Evolutionary conservation across 805 yeast genomes (phyloP), one percentile per base, ranked within the genome.

Genomic region (Candida silvicultrix): DNA sequence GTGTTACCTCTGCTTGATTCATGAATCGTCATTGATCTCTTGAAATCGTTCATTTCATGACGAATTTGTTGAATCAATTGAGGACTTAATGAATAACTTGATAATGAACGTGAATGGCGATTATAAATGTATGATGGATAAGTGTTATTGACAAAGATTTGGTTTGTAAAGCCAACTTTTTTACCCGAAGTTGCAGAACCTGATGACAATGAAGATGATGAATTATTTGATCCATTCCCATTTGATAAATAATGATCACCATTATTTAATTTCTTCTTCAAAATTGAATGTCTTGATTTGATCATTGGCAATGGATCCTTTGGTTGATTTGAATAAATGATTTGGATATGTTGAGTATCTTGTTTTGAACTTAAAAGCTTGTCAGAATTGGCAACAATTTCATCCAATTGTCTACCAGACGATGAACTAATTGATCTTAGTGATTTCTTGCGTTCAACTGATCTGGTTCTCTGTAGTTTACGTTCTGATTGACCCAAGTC

Each of bases 1-100:
- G 92, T 85, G 59, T 79, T 75, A 28, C 66, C 62, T 45, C 70
- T 73, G 35, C 87, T 80, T 34, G 69, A 65, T 46, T 77, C 81
- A 60, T 85, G 89, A 32, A 85, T 85, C 35, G 68, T 62, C 95
- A 85, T 85, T 46, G 78, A 83, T 50, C 77, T 72, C 59, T 85
- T 85, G 65, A 67, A 84, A 22, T 70, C 66, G 56, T 85, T 85
- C 54, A 85, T 62, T 58, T 85, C 92, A 36, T 67, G 64, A 60
- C 86, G 79, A 52, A 85, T 80, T 43, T 70, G 71, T 50, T 71
- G 73, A 46, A 82, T 73, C 51, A 74, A 66, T 22, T 62, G 61
- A 3, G 81, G 77, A 46, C 77, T 76, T n/a, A 74, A 64, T 5
- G 68, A 63, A 11, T 38, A 62, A 50, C 54, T 71, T 58, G 49